phyloP scores from a whole-genome alignment of 129 eudicot genomes.

The Pittosporum tobira region DNA sequence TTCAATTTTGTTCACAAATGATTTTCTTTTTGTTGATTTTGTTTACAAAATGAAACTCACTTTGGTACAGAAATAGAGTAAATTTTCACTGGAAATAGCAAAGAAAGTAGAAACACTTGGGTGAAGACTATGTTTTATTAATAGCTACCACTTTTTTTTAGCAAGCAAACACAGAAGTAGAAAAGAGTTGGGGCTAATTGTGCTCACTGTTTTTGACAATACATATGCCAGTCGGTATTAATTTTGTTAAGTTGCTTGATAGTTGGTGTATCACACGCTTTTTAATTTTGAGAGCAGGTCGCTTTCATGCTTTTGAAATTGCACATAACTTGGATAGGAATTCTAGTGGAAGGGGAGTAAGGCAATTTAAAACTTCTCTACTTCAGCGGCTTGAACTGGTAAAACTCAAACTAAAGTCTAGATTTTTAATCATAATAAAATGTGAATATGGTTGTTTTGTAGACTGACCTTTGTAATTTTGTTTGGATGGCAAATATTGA shows the following conservation, averaged over 20 bases:
- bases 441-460: too few relatives aligned
- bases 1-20: too few relatives aligned
- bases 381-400: slow-evolving; percentile 96
- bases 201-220: too few relatives aligned
- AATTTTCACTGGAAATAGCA: too few relatives aligned
- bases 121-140: too few relatives aligned
- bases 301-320: slow-evolving; percentile 90
- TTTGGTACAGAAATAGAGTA: too few relatives aligned
- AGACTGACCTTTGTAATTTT: background rate
- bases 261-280: background rate
- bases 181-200: too few relatives aligned
- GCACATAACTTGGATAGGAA: slow-evolving; percentile 91
- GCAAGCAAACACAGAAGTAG: too few relatives aligned
- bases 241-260: background rate
- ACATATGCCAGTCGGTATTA: background rate
- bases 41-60: too few relatives aligned
- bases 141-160: too few relatives aligned
- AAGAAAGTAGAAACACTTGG: too few relatives aligned
- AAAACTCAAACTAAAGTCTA: background rate
- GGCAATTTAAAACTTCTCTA: slow-evolving; percentile 90
- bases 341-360: slow-evolving; percentile 89
- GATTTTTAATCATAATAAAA: background rate
- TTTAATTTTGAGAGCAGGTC: slow-evolving; percentile 47
- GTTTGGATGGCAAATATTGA: background rate
- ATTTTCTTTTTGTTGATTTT: too few relatives aligned